Conservation (phyloP, 139 green algal species). For the Chlamydomonas sphaeroides region DNA sequence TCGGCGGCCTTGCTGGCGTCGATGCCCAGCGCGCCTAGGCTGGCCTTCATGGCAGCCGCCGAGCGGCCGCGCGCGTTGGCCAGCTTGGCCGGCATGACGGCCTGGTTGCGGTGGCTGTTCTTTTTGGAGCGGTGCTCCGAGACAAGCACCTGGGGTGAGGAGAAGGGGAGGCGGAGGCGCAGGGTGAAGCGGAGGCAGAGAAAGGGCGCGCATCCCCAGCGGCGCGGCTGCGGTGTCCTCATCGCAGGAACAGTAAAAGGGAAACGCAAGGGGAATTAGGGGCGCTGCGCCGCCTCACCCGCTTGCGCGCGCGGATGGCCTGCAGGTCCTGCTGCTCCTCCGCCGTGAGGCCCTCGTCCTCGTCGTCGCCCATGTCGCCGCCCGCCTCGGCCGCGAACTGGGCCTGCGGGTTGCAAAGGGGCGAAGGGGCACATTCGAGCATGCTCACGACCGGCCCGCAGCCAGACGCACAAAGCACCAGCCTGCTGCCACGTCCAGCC, state of each 20-base stretch:
- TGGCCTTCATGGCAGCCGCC: conserved; percentile 51
- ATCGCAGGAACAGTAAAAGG: too few relatives aligned
- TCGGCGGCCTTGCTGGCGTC: conserved; percentile 84
- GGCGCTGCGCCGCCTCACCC: too few relatives aligned
- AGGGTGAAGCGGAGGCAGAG: not conserved
- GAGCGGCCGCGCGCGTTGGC: conserved; percentile 40
- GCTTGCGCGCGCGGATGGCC: conserved; percentile 83
- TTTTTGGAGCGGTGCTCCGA: conserved; percentile 82
- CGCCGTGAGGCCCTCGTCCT: conserved; percentile 73
- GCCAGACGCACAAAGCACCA: too few relatives aligned
- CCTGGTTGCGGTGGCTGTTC: conserved; percentile 42
- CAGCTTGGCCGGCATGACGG: conserved; percentile 77
- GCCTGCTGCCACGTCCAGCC: too few relatives aligned
- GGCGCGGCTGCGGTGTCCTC: too few relatives aligned
- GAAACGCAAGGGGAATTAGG: too few relatives aligned
- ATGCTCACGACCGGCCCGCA: too few relatives aligned
- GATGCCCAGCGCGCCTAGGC: conserved; percentile 86
- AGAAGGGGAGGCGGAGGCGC: not conserved
- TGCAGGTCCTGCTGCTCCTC: conserved; percentile 79
- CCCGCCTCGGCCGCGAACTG: conserved; percentile 39
- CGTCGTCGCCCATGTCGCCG: conserved; percentile 53
- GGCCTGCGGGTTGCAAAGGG: not conserved
- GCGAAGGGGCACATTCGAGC: too few relatives aligned
- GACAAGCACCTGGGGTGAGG: conserved; percentile 53
- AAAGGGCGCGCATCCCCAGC: too few relatives aligned